A percentile compares a stretch with the other conserved stretches of the same genome.
Evolutionary conservation across 352 stramenopile species (phyloP).

Genomic region (Globisporangium orthogonon): DNA sequence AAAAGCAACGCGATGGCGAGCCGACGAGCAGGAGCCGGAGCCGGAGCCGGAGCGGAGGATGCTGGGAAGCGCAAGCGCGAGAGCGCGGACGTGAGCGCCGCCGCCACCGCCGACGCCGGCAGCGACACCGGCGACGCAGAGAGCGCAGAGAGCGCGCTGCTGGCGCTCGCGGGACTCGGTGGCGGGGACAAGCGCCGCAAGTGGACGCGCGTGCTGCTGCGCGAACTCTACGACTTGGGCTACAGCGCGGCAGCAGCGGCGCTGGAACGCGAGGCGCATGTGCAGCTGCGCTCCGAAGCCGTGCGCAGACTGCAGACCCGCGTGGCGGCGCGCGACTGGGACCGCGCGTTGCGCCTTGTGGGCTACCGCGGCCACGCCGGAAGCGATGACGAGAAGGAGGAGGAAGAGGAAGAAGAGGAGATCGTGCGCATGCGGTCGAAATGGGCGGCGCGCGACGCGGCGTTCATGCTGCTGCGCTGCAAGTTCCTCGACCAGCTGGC

Average conservation of each 20-base stretch:
- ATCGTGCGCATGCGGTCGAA: slow-evolving; percentile 40
- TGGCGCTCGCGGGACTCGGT: not conserved
- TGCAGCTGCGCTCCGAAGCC: slow-evolving; percentile 43
- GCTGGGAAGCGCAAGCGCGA: slow-evolving; percentile 27
- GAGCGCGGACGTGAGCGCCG: not conserved
- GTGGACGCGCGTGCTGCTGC: slow-evolving; percentile 64
- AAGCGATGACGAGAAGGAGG: not conserved
- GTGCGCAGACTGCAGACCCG: slow-evolving; percentile 49
- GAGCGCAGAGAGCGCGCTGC: not conserved
- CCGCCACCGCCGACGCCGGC: not conserved
- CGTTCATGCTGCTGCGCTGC: slow-evolving; percentile 51
- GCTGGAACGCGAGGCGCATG: slow-evolving; percentile 50
- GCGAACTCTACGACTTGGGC: slow-evolving; percentile 72
- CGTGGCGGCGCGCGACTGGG: slow-evolving; percentile 38
- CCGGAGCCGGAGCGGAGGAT: slow-evolving; percentile 1
- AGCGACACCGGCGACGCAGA: not conserved
- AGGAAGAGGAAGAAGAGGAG: not conserved
- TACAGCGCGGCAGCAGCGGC: slow-evolving; percentile 28
- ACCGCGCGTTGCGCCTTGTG: slow-evolving; percentile 43
- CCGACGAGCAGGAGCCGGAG: not conserved
- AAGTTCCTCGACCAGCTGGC: slow-evolving; percentile 59
- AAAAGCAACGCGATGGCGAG: not conserved
- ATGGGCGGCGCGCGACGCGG: slow-evolving; percentile 26
- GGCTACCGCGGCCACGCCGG: not conserved
- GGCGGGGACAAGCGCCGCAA: slow-evolving; percentile 25